phyloP scores from a whole-genome alignment of 192 early-diverging fungal genomes.

The Coemansia sp. region DNA sequence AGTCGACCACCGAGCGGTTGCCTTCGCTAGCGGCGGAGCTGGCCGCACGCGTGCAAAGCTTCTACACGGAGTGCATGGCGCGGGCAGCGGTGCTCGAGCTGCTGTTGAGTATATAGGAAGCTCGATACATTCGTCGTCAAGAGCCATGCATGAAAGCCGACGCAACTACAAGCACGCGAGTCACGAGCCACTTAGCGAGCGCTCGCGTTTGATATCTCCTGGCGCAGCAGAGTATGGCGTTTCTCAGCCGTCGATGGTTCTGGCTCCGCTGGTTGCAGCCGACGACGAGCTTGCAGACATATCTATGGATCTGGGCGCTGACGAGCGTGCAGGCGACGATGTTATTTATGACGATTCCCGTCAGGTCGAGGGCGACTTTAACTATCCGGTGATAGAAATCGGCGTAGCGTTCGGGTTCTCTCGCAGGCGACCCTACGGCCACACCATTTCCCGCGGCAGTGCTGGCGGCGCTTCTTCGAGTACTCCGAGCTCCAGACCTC shows the following conservation, averaged over 20 bases:
- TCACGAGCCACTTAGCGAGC: constrained; percentile 11
- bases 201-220: constrained; percentile 16
- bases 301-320: constrained; percentile 35
- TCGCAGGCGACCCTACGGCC: constrained; percentile 45
- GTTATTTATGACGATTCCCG: constrained; percentile 46
- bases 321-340: constrained; percentile 30
- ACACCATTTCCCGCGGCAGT: neutral
- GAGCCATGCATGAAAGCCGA: constrained; percentile 34
- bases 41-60: constrained; percentile 29
- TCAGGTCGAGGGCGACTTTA: constrained; percentile 46
- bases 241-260: neutral
- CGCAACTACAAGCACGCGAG: constrained; percentile 22
- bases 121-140: constrained; percentile 42
- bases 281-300: constrained; percentile 24
- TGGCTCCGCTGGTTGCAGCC: neutral
- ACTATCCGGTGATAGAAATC: constrained; percentile 54
- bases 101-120: constrained; percentile 37
- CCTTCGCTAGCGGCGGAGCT: constrained; percentile 40
- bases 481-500: neutral
- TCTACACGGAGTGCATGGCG: constrained; percentile 19
- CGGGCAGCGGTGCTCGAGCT: constrained; percentile 14
- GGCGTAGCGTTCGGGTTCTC: constrained; percentile 49
- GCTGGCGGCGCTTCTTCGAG: neutral
- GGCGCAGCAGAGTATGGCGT: neutral
- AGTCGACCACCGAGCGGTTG: constrained; percentile 42